Base-by-base conservation (phyloP, 2,329 filamentous ascomycete species). In the Phyllosticta paracitricarpa region DNA sequence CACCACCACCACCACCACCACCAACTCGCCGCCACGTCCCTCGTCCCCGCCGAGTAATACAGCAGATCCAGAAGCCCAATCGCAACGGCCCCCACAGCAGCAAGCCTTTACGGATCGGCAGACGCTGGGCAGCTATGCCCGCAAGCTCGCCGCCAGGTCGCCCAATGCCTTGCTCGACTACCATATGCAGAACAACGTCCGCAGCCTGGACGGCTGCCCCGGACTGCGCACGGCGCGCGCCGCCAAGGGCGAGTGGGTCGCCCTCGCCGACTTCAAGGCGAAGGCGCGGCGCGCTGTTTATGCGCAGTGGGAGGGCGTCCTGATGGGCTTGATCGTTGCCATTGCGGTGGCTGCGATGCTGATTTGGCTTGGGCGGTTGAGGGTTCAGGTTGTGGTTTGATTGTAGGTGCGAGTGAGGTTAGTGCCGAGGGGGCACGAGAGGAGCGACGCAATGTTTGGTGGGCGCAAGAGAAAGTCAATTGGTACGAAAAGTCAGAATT, bases 121-220 rank as follows among this genome's bases (percentile, higher is more conserved):
- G 14, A 86, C 82, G 0, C 70, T 88, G 62, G 79, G 81, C 24
- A 72, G 77, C 59, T 84, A 78, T 77, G 77, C 78, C 1, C 67
- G 69, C 48, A 81, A 79, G 65, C 77, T 74, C 66, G 75, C 79
- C 2, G 77, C 80, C 55, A 77, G 76, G 62, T 80, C 81, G 59
- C 73, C 76, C 48, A 56, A 56, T 30, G 60, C 51, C 17, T 51
- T 85, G 65, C 72, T 75, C 8, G 72, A 75, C n/a, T 89, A 87
- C 66, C 84, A 84, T 68, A 76, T 75, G 24, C 69, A 77, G 64
- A 81, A 79, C 66, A 89, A 88, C 66, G 67, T 75, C 2, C 65
- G 68, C 55, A 84, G 82, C 69, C 74, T 87, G 54, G 84, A 87
- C 65, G 83, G 82, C 1, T 72, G 86, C 22, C 81, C 83, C 0